A percentile compares a stretch with the other conserved stretches of the same genome.
phyloP scores from a whole-genome alignment of 805 yeast species.

The Metschnikowia dekortorum region DNA sequence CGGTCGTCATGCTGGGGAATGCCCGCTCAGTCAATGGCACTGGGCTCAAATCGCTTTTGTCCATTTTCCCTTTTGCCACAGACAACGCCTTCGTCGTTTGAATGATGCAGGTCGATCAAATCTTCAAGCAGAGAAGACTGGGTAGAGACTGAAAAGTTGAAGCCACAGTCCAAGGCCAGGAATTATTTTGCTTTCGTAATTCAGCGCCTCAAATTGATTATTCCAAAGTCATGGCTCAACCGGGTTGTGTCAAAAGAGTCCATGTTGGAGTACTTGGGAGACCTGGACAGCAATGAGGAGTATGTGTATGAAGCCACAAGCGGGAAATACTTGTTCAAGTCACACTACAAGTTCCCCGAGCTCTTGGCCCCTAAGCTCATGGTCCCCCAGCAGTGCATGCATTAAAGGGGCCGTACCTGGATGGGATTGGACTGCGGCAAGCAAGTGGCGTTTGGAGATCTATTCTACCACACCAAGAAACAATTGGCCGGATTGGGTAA shows the following conservation, averaged over 20 bases:
- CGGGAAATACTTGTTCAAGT: conserved; percentile 4
- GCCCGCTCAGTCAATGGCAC: too few species aligned
- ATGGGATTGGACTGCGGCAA: conserved; percentile 6
- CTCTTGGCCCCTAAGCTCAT: conserved; percentile 7
- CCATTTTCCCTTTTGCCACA: too few species aligned
- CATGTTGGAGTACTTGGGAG: conserved; percentile 7
- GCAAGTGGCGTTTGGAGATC: conserved; percentile 18
- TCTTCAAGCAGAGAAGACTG: too few species aligned
- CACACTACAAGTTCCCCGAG: conserved; percentile 11
- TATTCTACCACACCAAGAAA: conserved; percentile 24
- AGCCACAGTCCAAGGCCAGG: too few species aligned
- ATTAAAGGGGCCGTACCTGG: conserved; percentile 8
- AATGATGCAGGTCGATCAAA: too few species aligned
- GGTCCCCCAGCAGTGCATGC: conserved; percentile 4
- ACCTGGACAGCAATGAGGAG: conserved; percentile 9
- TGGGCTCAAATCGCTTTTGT: too few species aligned
- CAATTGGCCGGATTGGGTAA: conserved; percentile 21
- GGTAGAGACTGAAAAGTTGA: too few species aligned
- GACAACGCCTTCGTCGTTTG: too few species aligned
- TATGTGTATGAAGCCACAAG: conserved; percentile 9
- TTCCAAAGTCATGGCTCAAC: conserved; percentile 36
- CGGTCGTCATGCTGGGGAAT: too few species aligned
- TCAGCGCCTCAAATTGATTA: conserved; percentile 19
- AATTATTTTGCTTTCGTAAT: conserved; percentile 30
- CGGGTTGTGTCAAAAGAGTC: conserved; percentile 12